A percentile compares a stretch with the other conserved stretches of the same genome.
These are phyloP conservation scores for Solanum bulbocastanum DNA, from an alignment of 257 asterid genomes.

Conservation along the genomic window DNA sequence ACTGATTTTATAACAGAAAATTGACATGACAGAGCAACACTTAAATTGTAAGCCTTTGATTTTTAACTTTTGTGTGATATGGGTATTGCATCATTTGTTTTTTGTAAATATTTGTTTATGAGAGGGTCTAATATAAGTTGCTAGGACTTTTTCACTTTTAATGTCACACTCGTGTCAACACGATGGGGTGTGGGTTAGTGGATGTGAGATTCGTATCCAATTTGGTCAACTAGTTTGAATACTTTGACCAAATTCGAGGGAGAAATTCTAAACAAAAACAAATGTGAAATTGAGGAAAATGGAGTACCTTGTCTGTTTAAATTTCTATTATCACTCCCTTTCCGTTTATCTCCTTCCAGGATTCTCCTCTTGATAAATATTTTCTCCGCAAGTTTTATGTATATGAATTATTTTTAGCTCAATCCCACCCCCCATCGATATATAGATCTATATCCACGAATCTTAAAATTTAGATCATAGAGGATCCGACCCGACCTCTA, in stretches of 20 bases:
- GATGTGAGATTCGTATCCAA: neutral
- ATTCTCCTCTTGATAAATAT: too few species aligned
- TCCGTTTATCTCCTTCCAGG: too few species aligned
- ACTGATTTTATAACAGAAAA: too few species aligned
- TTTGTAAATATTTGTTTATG: too few species aligned
- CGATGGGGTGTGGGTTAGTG: neutral
- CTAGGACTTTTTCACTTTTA: neutral
- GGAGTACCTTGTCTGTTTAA: neutral
- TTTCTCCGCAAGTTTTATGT: too few species aligned
- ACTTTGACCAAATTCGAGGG: neutral
- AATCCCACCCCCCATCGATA: neutral
- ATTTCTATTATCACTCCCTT: neutral
- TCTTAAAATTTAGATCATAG: neutral
- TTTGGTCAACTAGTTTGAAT: neutral
- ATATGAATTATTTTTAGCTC: too few species aligned
- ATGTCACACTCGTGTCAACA: neutral
- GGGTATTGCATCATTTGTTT: neutral
- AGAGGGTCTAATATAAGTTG: neutral
- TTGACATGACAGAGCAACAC: too few species aligned
- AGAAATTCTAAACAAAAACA: too few species aligned
- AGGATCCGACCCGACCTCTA: too few species aligned
- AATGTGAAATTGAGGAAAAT: neutral
- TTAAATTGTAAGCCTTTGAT: too few species aligned
- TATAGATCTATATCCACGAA: neutral
- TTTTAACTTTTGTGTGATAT: neutral